phyloP scores from a whole-genome alignment of 768 basidiomycete genomes.

The Suillus fuscotomentosus region DNA sequence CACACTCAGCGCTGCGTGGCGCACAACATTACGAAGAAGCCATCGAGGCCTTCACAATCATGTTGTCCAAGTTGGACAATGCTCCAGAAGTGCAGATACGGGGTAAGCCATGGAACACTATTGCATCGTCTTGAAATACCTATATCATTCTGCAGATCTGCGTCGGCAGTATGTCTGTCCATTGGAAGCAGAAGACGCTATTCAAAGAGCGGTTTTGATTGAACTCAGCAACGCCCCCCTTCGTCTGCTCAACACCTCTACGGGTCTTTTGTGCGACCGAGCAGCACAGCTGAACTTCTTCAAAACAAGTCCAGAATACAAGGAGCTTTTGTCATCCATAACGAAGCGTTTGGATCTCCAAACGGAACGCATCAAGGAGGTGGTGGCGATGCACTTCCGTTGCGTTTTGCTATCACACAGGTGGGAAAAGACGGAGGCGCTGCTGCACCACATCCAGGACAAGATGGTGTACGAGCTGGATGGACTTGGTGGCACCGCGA shows the following conservation, averaged over 20 bases:
- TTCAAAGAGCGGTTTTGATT: not conserved
- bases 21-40: too few relatives aligned
- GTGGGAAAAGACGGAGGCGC: not conserved
- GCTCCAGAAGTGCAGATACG: too few relatives aligned
- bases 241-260: not conserved
- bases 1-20: too few relatives aligned
- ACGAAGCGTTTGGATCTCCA: accelerated
- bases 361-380: not conserved
- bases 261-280: not conserved
- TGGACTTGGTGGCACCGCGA: not conserved
- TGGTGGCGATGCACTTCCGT: not conserved
- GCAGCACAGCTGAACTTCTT: not conserved
- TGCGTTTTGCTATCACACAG: not conserved
- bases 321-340: not conserved
- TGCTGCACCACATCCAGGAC: not conserved
- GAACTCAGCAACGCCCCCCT: not conserved
- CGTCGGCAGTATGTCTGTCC: too few relatives aligned
- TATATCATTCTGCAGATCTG: too few relatives aligned
- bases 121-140: too few relatives aligned
- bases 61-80: too few relatives aligned
- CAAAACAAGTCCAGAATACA: not conserved
- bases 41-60: too few relatives aligned
- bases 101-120: too few relatives aligned
- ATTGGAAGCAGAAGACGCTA: too few relatives aligned
- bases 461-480: not conserved